phyloP scores from a whole-genome alignment of 2,329 filamentous ascomycete species.

The Chaetomiaceae sp. region DNA sequence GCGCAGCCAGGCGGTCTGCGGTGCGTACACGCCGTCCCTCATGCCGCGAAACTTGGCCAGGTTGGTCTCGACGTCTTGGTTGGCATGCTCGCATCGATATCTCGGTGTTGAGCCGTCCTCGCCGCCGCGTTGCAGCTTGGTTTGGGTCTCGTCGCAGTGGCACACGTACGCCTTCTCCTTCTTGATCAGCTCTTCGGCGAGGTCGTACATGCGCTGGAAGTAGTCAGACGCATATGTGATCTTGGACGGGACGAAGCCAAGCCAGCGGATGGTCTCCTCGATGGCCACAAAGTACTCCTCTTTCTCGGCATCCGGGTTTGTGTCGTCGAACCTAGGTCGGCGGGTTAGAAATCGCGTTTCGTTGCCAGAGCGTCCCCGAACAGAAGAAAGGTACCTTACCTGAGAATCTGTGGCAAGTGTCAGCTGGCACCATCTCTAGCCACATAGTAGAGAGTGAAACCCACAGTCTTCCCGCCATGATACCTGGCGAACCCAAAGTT shows the following conservation, averaged over 20 bases:
- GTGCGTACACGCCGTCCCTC: conserved; percentile 83
- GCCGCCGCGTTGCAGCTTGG: conserved; percentile 81
- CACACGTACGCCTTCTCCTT: conserved; percentile 75
- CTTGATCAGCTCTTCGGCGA: conserved; percentile 76
- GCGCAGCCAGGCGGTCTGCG: conserved; percentile 73
- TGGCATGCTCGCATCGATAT: conserved; percentile 74
- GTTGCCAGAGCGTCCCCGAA: too few relatives aligned
- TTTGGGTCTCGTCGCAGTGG: conserved; percentile 74
- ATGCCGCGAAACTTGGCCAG: conserved; percentile 79
- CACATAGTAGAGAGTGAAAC: conserved; percentile 15
- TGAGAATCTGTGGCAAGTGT: not conserved
- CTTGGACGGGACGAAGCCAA: conserved; percentile 69
- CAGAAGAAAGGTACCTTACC: not conserved
- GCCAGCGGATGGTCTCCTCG: conserved; percentile 52
- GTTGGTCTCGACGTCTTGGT: conserved; percentile 68
- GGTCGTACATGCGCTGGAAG: conserved; percentile 79
- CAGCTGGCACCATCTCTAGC: not conserved
- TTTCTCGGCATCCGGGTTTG: conserved; percentile 1
- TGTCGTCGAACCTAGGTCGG: not conserved
- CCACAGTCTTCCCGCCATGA: conserved; percentile 61
- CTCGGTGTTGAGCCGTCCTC: conserved; percentile 62
- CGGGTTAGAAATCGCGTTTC: not conserved
- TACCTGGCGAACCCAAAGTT: conserved; percentile 70
- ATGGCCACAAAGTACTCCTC: conserved; percentile 6
- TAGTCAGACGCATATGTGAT: conserved; percentile 87